Base-by-base conservation (phyloP, 2,329 filamentous ascomycete genomes). In the Ophiocordyceps sinensis region DNA sequence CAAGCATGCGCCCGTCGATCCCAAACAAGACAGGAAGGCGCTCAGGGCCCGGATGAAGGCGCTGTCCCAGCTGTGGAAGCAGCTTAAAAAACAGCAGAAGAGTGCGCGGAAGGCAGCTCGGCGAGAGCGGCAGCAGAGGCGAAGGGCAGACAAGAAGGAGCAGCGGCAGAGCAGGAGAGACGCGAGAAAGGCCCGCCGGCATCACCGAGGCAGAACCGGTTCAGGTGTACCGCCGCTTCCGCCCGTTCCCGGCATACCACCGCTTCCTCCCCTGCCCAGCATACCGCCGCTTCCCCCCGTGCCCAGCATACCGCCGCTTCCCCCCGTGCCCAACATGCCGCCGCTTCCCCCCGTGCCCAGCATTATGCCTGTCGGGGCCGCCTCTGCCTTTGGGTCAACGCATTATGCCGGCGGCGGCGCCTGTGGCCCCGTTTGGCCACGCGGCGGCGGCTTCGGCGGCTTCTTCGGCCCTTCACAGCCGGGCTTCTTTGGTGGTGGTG, bases 41-140 rank as follows among this genome's bases (percentile, higher is more conserved):
- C 53, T 75, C 14, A 58, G 57, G 35, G 63, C 51, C 1, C 56
- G 74, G 40, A 57, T 74, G 42, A 69, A 64, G 47, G 53, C 51
- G 3, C 52, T 76, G 26, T 60, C 60, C 40, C 54, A 60, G 34
- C 54, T 63, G 41, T 73, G 68, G 58, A 66, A 64, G 42, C 50
- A 50, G 42, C 44, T 53, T 35, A 56, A 50, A 36, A 54, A 51
- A 39, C 45, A 60, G 43, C 53, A 57, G 42, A 54, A 51, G 41
- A 51, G 52, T 17, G 47, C 51, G 35, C 53, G 53, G 37, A 59
- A 51, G 41, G 53, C 60, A 2, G 50, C 51, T 10, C 61, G 53
- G 41, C 56, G 52, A 21, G 52, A 56, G 36, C 48, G 54, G 3
- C 54, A 52, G 19, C 47, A 46, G 40, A 50, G 47, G 36, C 49